These are phyloP conservation scores for Saccharomycopsis fermentans DNA, from an alignment of 805 yeast genomes.

Conservation along the genomic window DNA sequence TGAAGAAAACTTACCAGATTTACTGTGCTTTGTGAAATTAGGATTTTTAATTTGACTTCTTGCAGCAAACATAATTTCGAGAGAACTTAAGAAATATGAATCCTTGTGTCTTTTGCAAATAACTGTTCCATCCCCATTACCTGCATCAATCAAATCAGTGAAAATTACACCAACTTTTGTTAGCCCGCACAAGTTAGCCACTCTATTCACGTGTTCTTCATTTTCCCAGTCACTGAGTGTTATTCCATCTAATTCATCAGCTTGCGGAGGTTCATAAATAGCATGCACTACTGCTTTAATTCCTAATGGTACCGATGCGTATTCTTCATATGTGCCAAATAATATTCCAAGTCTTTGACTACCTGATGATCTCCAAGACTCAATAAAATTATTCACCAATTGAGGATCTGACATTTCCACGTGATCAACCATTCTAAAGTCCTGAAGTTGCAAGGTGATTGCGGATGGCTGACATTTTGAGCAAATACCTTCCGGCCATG, in stretches of 20 bases:
- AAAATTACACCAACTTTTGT: constrained; percentile 72
- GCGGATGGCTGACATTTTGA: constrained; percentile 96
- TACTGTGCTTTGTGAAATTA: constrained; percentile 53
- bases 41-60: constrained; percentile 59
- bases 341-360: constrained; percentile 77
- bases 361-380: constrained; percentile 85
- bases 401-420: constrained; percentile 76
- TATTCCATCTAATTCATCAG: constrained; percentile 78
- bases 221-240: constrained; percentile 47
- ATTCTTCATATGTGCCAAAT: constrained; percentile 71
- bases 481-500: constrained; percentile 93
- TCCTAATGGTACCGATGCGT: constrained; percentile 83
- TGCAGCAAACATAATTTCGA: constrained; percentile 80
- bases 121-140: constrained; percentile 79
- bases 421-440: constrained; percentile 94
- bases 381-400: constrained; percentile 74
- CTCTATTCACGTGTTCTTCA: constrained; percentile 39
- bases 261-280: constrained; percentile 87
- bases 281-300: constrained; percentile 91
- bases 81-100: constrained; percentile 80
- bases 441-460: constrained; percentile 81
- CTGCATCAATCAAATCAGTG: constrained; percentile 84
- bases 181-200: constrained; percentile 54
- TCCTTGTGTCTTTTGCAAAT: constrained; percentile 88
- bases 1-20: constrained; percentile 62